A percentile compares a stretch with the other conserved stretches of the same genome.
Evolutionary conservation across 306 rosid genomes (phyloP).

Genomic region (Vicia villosa): DNA sequence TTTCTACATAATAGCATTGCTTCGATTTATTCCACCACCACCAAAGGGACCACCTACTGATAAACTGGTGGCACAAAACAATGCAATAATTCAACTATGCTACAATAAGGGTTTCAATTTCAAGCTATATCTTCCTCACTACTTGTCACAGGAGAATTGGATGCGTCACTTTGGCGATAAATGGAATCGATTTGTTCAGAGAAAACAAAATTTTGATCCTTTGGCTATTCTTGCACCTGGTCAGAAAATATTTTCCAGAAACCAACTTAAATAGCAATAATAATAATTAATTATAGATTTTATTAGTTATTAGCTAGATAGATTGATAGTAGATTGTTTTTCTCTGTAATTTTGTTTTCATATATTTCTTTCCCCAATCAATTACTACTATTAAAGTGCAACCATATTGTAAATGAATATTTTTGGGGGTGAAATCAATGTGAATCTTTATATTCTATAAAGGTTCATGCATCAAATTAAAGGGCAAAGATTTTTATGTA

Average conservation of each 20-base stretch:
- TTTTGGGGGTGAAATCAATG: slow-evolving; percentile 36
- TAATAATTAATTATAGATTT: neutral
- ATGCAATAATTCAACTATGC: slow-evolving; percentile 62
- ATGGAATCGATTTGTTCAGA: slow-evolving; percentile 64
- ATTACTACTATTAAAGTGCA: neutral
- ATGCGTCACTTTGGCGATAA: slow-evolving; percentile 71
- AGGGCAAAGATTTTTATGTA: slow-evolving; percentile 22
- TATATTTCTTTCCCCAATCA: slow-evolving; percentile 10
- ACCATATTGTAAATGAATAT: slow-evolving; percentile 46
- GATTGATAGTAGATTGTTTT: slow-evolving; percentile 10
- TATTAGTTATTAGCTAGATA: slow-evolving; percentile 1
- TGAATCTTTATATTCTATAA: slow-evolving; percentile 9
- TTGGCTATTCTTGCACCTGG: slow-evolving; percentile 88
- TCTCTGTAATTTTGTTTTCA: slow-evolving; percentile 20
- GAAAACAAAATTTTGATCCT: slow-evolving; percentile 74
- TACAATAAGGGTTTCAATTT: slow-evolving; percentile 55
- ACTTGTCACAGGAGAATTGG: slow-evolving; percentile 70
- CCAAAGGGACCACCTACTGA: slow-evolving; percentile 57
- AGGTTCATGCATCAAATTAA: neutral
- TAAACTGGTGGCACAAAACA: slow-evolving; percentile 63
- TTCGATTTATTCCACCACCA: slow-evolving; percentile 66
- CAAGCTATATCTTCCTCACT: slow-evolving; percentile 86
- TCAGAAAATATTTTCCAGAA: slow-evolving; percentile 72
- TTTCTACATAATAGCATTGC: slow-evolving; percentile 81
- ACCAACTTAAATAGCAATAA: slow-evolving; percentile 33